Base-by-base conservation (phyloP, 2,329 filamentous ascomycete genomes). In the Claviceps paspali region DNA sequence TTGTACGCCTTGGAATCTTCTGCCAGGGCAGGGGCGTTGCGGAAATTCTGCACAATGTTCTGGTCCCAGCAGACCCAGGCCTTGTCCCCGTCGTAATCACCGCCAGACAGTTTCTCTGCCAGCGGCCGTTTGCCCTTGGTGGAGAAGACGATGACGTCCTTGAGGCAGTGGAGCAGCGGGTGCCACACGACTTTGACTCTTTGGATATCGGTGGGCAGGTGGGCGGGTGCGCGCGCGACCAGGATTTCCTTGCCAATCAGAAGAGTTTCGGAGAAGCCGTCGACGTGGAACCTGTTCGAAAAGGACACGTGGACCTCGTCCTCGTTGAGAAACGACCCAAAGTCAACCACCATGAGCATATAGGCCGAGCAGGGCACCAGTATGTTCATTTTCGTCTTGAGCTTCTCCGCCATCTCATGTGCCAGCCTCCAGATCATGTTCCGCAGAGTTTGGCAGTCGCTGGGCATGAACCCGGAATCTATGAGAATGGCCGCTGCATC, bases 81-180 rank as follows among this genome's bases (percentile, higher is more conserved):
- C n/a, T 62, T 68, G 43, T 91, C 83, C 0, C 83, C 83, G 45
- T 88, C 82, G 43, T 86, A 88, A 48, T 88, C 83, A 0, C 83
- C 83, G 0, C 83, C 83, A 1, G 81, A 83, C 0, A 88, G 61
- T 47, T 78, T 76, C 7, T 74, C 70, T 0, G 82, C 83, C 0
- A 86, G 63, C 0, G 82, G 72, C 1, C 57, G 60, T 19, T 66
- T 51, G 0, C 81, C 81, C 41, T 68, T 70, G 0, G 63, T 64
- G 0, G 82, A 66, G 45, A 96, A 95, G 0, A 95, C 68, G 11
- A 91, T 66, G 1, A 94, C 76, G 47, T 95, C 80, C 42, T 80
- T 80, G 0, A 94, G 56, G 2, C 73, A 70, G 3, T 76, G 70
- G 0, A 88, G 59, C 29, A 76, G 65, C 0, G 67, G 64, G n/a